phyloP scores from a whole-genome alignment of 1,284 basidiomycete genomes.

The Heliocybe sulcata region DNA sequence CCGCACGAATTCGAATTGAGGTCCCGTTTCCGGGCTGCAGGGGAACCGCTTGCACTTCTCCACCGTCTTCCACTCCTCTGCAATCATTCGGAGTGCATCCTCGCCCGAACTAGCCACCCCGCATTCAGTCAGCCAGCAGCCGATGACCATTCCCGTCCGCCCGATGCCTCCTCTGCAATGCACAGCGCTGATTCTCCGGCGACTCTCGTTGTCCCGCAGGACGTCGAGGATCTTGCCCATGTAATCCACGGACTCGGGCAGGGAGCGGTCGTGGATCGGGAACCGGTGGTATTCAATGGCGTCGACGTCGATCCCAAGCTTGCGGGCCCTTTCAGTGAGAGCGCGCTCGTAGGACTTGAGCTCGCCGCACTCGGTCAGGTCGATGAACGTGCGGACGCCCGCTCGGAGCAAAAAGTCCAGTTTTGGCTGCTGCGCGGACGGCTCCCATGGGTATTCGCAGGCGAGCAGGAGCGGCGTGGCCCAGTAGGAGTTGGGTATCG shows the following conservation, averaged over 20 bases:
- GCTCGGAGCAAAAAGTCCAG: conserved; percentile 61
- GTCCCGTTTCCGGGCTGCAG: conserved; percentile 70
- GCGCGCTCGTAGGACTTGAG: conserved; percentile 44
- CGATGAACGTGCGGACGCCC: conserved; percentile 71
- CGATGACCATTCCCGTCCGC: conserved; percentile 66
- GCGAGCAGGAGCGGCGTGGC: conserved; percentile 63
- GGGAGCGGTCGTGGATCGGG: conserved; percentile 61
- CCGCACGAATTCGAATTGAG: conserved; percentile 66
- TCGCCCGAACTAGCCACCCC: conserved; percentile 51
- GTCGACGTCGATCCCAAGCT: conserved; percentile 43
- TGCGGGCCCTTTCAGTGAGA: conserved; percentile 41
- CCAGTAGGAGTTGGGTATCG: conserved; percentile 78
- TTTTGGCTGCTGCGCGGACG: conserved; percentile 40
- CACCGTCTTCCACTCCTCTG: conserved; percentile 61
- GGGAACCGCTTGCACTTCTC: conserved; percentile 70
- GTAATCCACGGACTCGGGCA: conserved; percentile 48
- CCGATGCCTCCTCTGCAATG: conserved; percentile 76
- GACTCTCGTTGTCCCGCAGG: conserved; percentile 45
- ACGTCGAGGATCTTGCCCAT: conserved; percentile 51
- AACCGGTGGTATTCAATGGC: conserved; percentile 67
- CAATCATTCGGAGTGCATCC: conserved; percentile 57
- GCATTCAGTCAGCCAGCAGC: conserved; percentile 71
- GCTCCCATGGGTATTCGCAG: conserved; percentile 74
- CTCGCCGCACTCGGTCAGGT: conserved; percentile 69
- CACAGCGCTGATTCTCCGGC: conserved; percentile 53